Base-by-base conservation (phyloP, 202 grass and related monocot genomes). In the Schoenoplectus tabernaemontani region DNA sequence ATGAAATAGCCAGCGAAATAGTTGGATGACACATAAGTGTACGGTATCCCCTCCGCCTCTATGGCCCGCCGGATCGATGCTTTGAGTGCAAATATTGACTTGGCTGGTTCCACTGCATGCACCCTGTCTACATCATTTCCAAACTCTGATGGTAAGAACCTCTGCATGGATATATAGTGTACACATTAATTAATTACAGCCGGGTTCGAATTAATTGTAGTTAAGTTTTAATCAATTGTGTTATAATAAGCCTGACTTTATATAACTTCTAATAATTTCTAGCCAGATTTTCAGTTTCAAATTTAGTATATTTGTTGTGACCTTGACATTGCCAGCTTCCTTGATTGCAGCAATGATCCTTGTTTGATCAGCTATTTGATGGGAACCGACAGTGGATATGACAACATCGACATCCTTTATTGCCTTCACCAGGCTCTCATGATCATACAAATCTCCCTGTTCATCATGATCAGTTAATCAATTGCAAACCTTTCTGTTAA, bases 101-200 rank as follows among this genome's bases (percentile, higher is more conserved):
- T 87, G 2, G 59, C 83, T 0, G 92, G 89, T 43, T 89, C 92
- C 36, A 95, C 85, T 4, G 81, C 61, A 2, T 72, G 36, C 13
- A 13, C 5, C 8, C 43, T 80, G 69, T 89, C 91, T 32, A 82
- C 82, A 22, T 91, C 87, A 37, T 68, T 38, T 0, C 92, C 89
- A 30, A 95, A 95, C 58, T 95, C 87, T 0, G 92, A 95, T 11
- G 89, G 92, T 4, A 93, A 37, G 68, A 93, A 90, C 62, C 91
- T 85, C 88, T 88, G 65, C 76, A 80, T 53, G 64, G 17, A 12
- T 36, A 17, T 59, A 19, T 7, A 33, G 24, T 8, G 61, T 41
- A 39, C 17, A 42, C 19, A 64, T 30, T 64, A 64, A 64, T 37
- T 83, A 17, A 57, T 7, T 57, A 57, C 19, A 57, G 53, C n/a